Conservation (phyloP, 176 grass and related monocot species). For the Microstegium vimineum region DNA sequence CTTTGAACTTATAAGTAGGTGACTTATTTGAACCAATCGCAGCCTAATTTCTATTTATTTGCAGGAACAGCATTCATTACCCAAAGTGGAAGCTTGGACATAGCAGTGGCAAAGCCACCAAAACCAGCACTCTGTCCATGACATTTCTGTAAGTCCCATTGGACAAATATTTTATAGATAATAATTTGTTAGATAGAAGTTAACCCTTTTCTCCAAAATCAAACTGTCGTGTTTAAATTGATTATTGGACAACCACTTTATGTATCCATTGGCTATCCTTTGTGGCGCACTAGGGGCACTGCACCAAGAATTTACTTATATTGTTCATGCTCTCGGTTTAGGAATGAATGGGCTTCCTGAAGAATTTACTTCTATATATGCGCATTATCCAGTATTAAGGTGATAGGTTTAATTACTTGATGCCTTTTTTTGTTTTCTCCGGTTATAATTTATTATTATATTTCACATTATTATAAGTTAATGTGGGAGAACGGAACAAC, state of each 20-base stretch:
- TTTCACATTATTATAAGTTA: no score
- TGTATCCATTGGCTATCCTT: constrained; percentile 50
- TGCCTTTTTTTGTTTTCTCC: no score
- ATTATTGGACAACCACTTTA: constrained; percentile 43
- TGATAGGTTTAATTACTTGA: no score
- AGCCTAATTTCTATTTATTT: constrained; percentile 57
- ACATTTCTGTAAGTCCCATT: constrained; percentile 68
- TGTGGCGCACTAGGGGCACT: constrained; percentile 25
- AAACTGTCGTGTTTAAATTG: constrained; percentile 44
- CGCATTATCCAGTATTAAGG: no score
- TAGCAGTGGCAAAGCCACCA: constrained; percentile 73
- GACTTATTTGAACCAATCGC: no score
- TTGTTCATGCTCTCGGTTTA: no score
- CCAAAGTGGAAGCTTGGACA: constrained; percentile 78
- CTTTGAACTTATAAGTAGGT: no score
- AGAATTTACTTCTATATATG: no score
- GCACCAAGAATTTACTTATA: no score
- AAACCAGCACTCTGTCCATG: constrained; percentile 89
- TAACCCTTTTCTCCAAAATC: constrained; percentile 58
- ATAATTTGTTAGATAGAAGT: constrained; percentile 28
- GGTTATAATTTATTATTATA: no score
- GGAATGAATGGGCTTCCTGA: no score
- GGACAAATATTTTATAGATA: constrained; percentile 42
- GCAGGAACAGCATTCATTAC: constrained; percentile 88
- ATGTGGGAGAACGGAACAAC: no score